These are phyloP conservation scores for Tolypocladium nubicola DNA, from an alignment of 2,329 filamentous ascomycete genomes.

Conservation along the genomic window DNA sequence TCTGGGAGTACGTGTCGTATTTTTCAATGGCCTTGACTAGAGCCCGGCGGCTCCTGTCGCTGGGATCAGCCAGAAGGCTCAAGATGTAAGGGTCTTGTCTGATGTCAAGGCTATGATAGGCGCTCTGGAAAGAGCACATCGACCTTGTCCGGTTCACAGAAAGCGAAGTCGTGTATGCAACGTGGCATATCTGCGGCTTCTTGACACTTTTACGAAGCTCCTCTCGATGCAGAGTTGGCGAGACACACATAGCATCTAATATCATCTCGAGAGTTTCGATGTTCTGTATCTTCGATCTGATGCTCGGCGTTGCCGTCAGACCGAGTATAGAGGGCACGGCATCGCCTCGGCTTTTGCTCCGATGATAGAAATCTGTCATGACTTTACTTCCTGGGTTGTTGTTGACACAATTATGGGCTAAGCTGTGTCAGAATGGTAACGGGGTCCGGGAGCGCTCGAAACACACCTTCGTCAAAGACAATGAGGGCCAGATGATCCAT, in stretches of 20 bases:
- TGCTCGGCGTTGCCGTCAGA: constrained; percentile 69
- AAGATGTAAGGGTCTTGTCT: constrained; percentile 49
- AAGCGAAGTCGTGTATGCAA: constrained; percentile 17
- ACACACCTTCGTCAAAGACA: constrained; percentile 72
- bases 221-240: constrained; percentile 56
- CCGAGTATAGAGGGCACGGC: constrained; percentile 60
- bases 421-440: neutral
- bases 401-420: constrained; percentile 64
- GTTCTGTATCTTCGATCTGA: constrained; percentile 42
- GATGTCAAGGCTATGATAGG: constrained; percentile 39
- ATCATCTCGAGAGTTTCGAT: constrained; percentile 57
- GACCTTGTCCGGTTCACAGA: constrained; percentile 14
- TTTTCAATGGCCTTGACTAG: constrained; percentile 29
- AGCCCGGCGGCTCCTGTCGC: constrained; percentile 25
- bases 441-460: neutral
- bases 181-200: constrained; percentile 42
- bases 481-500: constrained; percentile 55
- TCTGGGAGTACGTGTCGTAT: constrained; percentile 38
- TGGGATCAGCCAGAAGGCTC: constrained; percentile 30
- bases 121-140: constrained; percentile 33
- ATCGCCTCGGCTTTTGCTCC: constrained; percentile 24
- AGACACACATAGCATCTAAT: constrained; percentile 57
- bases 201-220: constrained; percentile 62
- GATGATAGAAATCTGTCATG: constrained; percentile 63
- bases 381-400: constrained; percentile 57